phyloP scores from a whole-genome alignment of 2,329 filamentous ascomycete genomes.

The Xylaria sp. region DNA sequence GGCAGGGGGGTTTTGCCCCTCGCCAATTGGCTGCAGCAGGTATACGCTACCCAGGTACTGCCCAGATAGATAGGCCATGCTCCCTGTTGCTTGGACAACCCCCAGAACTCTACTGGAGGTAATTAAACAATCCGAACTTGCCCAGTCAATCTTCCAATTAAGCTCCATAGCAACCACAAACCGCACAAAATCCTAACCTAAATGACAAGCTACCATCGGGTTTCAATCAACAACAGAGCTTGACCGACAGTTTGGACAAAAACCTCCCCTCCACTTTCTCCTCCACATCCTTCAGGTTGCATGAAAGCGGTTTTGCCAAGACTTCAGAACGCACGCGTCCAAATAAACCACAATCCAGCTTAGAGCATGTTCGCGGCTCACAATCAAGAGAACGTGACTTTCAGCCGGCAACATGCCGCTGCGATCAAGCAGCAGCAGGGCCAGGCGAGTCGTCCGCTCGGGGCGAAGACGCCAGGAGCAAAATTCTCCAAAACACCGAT shows the following conservation, averaged over 20 bases:
- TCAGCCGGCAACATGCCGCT: conserved; percentile 76
- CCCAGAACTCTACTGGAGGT: conserved; percentile 5
- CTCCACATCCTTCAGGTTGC: conserved; percentile 1
- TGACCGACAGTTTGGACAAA: conserved; percentile 10
- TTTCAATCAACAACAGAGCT: conserved; percentile 8
- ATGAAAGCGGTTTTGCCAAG: conserved; percentile 19
- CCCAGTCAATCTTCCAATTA: conserved; percentile 10
- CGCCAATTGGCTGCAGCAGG: conserved; percentile 25
- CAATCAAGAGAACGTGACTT: conserved; percentile 89
- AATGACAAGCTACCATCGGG: conserved; percentile 13
- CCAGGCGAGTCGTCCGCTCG: conserved; percentile 53
- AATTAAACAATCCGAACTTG: conserved; percentile 38
- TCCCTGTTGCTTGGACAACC: conserved; percentile 41
- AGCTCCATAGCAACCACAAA: conserved; percentile 33
- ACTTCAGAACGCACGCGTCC: neutral
- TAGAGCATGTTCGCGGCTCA: conserved; percentile 77
- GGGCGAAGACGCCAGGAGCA: conserved; percentile 77
- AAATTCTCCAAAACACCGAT: conserved; percentile 85
- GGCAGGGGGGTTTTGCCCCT: conserved; percentile 16
- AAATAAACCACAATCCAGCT: conserved; percentile 39
- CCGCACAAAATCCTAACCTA: conserved; percentile 13
- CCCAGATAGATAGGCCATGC: neutral
- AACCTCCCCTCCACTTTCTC: conserved; percentile 6
- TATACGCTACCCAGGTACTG: neutral
- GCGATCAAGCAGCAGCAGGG: conserved; percentile 75